These are phyloP conservation scores for Suillus weaverae DNA, from an alignment of 768 basidiomycete genomes.

Conservation along the genomic window DNA sequence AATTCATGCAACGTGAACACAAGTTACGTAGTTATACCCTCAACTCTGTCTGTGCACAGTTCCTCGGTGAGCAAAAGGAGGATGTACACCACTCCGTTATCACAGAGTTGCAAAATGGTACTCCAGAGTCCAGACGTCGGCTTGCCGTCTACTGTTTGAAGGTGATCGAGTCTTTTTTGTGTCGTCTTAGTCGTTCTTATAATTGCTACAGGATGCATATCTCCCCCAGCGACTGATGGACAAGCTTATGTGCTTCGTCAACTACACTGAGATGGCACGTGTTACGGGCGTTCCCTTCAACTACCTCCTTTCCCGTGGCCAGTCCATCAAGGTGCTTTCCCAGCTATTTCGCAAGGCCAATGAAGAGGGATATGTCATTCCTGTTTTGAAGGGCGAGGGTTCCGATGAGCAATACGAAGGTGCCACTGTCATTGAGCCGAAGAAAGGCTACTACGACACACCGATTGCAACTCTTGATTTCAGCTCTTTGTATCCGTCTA, in stretches of 20 bases:
- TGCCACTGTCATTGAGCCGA: slow-evolving; percentile 97
- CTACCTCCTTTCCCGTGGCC: slow-evolving; percentile 87
- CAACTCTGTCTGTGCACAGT: slow-evolving; percentile 97
- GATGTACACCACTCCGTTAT: slow-evolving; percentile 99
- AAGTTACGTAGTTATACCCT: slow-evolving; percentile 96
- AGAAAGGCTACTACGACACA: slow-evolving; percentile 92
- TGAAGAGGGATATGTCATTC: slow-evolving; percentile 87
- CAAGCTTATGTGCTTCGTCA: slow-evolving; percentile 99
- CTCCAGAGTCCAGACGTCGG: slow-evolving; percentile 86
- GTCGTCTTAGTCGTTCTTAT: neutral
- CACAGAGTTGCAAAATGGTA: slow-evolving; percentile 96
- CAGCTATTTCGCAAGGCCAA: slow-evolving; percentile 94
- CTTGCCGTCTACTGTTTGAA: slow-evolving; percentile 98
- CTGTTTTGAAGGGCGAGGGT: slow-evolving; percentile 83
- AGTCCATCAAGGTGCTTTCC: slow-evolving; percentile 98
- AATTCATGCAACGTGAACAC: slow-evolving; percentile 98
- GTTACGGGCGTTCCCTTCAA: slow-evolving; percentile 99
- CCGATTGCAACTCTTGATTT: slow-evolving; percentile 99
- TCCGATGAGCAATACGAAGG: slow-evolving; percentile 98
- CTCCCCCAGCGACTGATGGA: slow-evolving; percentile 94
- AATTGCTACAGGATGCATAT: slow-evolving; percentile 80
- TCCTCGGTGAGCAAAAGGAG: slow-evolving; percentile 98
- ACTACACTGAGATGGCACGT: slow-evolving; percentile 98
- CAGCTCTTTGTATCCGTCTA: slow-evolving; percentile 96
- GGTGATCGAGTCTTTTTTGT: slow-evolving; percentile 39